Conservation (phyloP, 768 basidiomycete species). For the Rhizopogon rudus region DNA sequence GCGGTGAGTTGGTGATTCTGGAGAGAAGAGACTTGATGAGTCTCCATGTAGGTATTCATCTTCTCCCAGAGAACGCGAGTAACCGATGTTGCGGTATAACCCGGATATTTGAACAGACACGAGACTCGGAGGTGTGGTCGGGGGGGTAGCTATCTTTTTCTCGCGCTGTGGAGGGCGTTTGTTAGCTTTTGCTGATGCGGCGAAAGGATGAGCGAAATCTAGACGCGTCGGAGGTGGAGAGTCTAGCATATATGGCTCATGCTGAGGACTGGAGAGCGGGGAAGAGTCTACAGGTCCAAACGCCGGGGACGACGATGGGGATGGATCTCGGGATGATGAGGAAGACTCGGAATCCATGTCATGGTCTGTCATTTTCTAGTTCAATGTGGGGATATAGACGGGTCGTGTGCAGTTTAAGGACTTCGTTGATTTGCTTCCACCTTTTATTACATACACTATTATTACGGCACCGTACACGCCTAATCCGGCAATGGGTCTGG, state of each 20-base stretch:
- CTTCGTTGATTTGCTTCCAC: background rate
- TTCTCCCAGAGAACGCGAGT: constrained; percentile 21
- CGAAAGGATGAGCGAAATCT: constrained; percentile 42
- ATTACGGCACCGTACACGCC: too few relatives aligned
- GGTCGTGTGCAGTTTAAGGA: background rate
- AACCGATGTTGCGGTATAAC: constrained; percentile 5
- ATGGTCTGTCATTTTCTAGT: background rate
- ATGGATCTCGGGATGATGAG: constrained; percentile 27
- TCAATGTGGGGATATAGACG: background rate
- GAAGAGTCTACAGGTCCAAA: constrained; percentile 33
- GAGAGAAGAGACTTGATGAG: constrained; percentile 3
- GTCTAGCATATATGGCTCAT: constrained; percentile 23
- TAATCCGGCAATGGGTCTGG: too few relatives aligned
- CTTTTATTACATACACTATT: background rate
- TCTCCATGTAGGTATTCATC: constrained; percentile 15
- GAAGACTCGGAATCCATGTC: background rate
- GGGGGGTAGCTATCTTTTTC: constrained; percentile 24
- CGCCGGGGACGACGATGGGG: constrained; percentile 48
- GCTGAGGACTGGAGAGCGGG: constrained; percentile 28
- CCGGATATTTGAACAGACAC: constrained; percentile 10
- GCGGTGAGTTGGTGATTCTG: constrained; percentile 7
- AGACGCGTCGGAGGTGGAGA: constrained; percentile 22
- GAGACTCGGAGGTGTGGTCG: constrained; percentile 17
- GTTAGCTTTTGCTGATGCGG: constrained; percentile 49
- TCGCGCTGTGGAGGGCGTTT: constrained; percentile 42